Base-by-base conservation (phyloP, 257 asterid genomes). In the Anisodus acutangulus region DNA sequence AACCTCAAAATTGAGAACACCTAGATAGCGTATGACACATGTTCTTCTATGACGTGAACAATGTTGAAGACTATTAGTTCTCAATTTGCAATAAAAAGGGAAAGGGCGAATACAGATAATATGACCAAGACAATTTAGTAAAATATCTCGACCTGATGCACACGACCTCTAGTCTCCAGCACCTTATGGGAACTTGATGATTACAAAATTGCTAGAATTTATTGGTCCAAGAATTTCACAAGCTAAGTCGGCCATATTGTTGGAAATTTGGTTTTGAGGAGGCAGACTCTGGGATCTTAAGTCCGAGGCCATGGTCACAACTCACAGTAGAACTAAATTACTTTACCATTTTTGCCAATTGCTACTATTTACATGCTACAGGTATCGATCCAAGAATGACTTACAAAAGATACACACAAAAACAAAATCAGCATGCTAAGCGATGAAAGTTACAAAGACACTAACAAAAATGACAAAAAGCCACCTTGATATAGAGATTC, bases 401-500 rank as follows among this genome's bases (percentile, higher is more conserved):
- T 43, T 72, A 3, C 60, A 19, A 47, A 72, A 47, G 59, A 45
- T 2, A 16, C 51, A 6, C 62, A 59, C 1, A 5, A 41, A 41
- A 5, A 41, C 49, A 39, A 72, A 31, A 19, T 72, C 59, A 72
- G 59, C 12, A 72, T 19, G 80, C 59, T 47, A 47, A 19, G 41
- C 17, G 45, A 47, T 22, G 58, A 3, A 47, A 72, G 59, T 10
- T 19, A 19, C 80, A 72, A 72, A 47, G 9, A 10, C 9, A 47
- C 41, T 43, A 57, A 8, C 81, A 51, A 16, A 1, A 31, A 19
- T 51, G 81, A 76, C 2, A 51, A 76, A n/a, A 76, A 3, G 26
- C 47, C 90, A 96, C 99, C 99, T 97, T 97, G 85, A 89, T 91
- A 88, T 92, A 92, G 74, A 93, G 94, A 90, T 97, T 97, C 83